These are phyloP conservation scores for Solanum ossicruentum DNA, from an alignment of 257 asterid genomes.

Conservation along the genomic window DNA sequence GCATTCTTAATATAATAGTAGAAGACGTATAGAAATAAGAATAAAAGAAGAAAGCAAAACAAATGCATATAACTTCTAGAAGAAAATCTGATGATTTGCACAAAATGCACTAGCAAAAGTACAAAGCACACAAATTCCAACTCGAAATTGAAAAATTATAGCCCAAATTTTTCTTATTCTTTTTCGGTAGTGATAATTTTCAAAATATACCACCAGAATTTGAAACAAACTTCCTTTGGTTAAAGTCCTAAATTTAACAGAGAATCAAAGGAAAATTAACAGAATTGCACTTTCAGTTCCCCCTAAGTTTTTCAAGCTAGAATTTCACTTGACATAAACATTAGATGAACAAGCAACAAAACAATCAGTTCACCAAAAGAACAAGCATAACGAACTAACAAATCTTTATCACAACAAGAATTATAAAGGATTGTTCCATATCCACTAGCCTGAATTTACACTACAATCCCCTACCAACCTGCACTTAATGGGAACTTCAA, in stretches of 20 bases:
- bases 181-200: neutral
- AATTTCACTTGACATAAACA: neutral
- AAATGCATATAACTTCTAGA: neutral
- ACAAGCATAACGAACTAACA: neutral
- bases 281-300: neutral
- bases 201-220: neutral
- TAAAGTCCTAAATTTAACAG: neutral
- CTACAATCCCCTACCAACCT: neutral
- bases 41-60: neutral
- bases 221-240: neutral
- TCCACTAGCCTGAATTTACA: neutral
- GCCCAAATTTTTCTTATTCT: neutral
- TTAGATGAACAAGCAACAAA: neutral
- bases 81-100: neutral
- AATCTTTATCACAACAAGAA: neutral
- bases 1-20: neutral
- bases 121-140: neutral
- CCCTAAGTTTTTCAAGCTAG: neutral
- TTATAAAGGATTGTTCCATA: neutral
- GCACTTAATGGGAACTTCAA: neutral
- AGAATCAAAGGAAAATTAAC: neutral
- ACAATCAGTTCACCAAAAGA: neutral
- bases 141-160: neutral
- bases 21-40: neutral
- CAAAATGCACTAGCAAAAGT: neutral